Evolutionary conservation across 108 stramenopile genomes (phyloP).

Genomic region (Schizochytrium sp.): DNA sequence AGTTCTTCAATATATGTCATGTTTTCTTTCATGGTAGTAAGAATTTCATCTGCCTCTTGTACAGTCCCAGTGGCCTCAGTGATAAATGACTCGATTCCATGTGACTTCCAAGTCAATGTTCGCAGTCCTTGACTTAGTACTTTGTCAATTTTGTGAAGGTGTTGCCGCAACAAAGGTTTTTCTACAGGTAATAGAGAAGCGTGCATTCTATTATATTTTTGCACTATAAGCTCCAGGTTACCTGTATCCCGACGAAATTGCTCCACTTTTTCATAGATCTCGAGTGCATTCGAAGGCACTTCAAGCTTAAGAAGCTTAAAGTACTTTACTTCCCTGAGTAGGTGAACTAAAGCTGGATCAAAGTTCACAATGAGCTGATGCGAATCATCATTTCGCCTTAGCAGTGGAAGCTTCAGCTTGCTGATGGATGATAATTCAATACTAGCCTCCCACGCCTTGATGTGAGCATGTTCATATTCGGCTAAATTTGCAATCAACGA

Average conservation of each 20-base stretch:
- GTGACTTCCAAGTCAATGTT: slow-evolving; percentile 62
- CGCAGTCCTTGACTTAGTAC: slow-evolving; percentile 67
- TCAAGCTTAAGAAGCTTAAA: slow-evolving; percentile 70
- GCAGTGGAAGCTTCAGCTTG: slow-evolving; percentile 69
- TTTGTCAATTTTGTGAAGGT: slow-evolving; percentile 67
- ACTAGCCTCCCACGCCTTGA: slow-evolving; percentile 67
- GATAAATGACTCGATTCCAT: slow-evolving; percentile 66
- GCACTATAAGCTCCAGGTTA: slow-evolving; percentile 71
- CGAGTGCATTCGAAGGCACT: slow-evolving; percentile 68
- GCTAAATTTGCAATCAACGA: slow-evolving; percentile 65
- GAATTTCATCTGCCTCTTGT: slow-evolving; percentile 48
- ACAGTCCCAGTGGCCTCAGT: slow-evolving; percentile 51
- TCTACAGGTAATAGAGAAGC: slow-evolving; percentile 70
- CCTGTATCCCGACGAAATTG: slow-evolving; percentile 69
- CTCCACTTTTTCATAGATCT: slow-evolving; percentile 68
- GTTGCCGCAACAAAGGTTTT: slow-evolving; percentile 65
- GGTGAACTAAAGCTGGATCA: slow-evolving; percentile 68
- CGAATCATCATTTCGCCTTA: slow-evolving; percentile 36
- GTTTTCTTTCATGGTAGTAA: slow-evolving; percentile 49
- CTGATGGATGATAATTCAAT: slow-evolving; percentile 69
- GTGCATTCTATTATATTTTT: slow-evolving; percentile 71
- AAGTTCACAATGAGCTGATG: slow-evolving; percentile 71
- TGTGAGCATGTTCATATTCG: slow-evolving; percentile 68
- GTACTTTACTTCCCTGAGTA: slow-evolving; percentile 75
- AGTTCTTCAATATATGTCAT: slow-evolving; percentile 48